phyloP scores from a whole-genome alignment of 1,284 basidiomycete species.

The Cryptococcus sp. region DNA sequence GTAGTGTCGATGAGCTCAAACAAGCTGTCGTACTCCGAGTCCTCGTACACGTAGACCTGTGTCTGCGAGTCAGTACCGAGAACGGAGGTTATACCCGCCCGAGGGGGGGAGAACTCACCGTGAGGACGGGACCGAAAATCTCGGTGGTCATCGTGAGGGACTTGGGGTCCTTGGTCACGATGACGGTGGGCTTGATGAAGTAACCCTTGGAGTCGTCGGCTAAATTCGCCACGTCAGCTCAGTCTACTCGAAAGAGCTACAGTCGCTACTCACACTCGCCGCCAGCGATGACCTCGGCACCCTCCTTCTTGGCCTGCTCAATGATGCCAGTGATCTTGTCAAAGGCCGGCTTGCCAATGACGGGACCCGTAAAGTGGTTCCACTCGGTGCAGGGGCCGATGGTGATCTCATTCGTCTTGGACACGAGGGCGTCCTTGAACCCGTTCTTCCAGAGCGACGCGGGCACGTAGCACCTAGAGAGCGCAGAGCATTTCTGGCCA shows the following conservation, averaged over 20 bases:
- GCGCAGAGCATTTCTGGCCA: constrained; percentile 96
- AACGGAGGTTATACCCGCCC: not conserved
- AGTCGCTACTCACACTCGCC: constrained; percentile 57
- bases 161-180: constrained; percentile 86
- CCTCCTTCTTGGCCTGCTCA: constrained; percentile 80
- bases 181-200: constrained; percentile 92
- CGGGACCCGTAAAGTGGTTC: constrained; percentile 89
- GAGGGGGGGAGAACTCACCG: constrained; percentile 56
- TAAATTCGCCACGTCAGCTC: not conserved
- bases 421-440: constrained; percentile 76
- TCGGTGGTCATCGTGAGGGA: constrained; percentile 91
- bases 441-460: constrained; percentile 78
- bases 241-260: not conserved
- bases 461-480: constrained; percentile 88
- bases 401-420: constrained; percentile 76
- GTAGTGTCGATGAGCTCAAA: constrained; percentile 83
- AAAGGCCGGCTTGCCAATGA: constrained; percentile 80
- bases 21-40: constrained; percentile 76
- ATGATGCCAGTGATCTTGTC: constrained; percentile 86
- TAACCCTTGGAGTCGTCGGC: constrained; percentile 84
- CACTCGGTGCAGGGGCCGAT: constrained; percentile 77
- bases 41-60: constrained; percentile 79
- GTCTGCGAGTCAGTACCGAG: not conserved
- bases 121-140: constrained; percentile 95
- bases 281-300: constrained; percentile 83